Base-by-base conservation (phyloP, 306 rosid species). In the Rosa persica region DNA sequence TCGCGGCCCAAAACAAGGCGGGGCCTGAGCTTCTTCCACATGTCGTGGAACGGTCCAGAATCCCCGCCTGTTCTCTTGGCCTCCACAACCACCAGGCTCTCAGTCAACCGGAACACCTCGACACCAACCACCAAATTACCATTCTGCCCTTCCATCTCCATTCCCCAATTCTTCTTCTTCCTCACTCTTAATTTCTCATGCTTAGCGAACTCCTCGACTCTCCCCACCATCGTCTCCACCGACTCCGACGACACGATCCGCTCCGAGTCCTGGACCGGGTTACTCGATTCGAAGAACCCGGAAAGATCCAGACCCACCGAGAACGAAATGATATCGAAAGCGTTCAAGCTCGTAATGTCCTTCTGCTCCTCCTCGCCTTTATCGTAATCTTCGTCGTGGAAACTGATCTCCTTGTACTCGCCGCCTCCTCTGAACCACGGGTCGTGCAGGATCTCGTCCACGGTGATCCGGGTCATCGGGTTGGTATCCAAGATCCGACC, bases 251-350 rank as follows among this genome's bases (percentile, higher is more conserved):
- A 43, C 67, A 90, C 48, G 40, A 90, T 72, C 72, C 92, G 64
- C 34, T 87, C 89, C 0, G 78, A 73, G 1, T 81, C 87, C 3
- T 77, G 85, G 43, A 9, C 67, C 25, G 48, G 23, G 20, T 71
- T 70, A 12, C 9, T 36, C 27, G 81, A 61, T 1, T 65, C 79
- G 70, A 92, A 89, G 83, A 90, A 51, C 4, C 89, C 79, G 8
- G 97, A 89, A 9, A 92, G 74, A 46, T 92, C 78, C 88, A 92
- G 79, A 1, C 97, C 93, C 0, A 86, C 76, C 4, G 96, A 90
- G 79, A 86, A 86, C 0, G 93, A 86, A 0, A 90, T 90, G 5
- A 92, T 72, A 76, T 92, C 95, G 49, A 92, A 92, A 4, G 95
- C 95, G 22, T 90, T 92, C 85, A 92, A 27, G 34, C 83, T 80